A percentile compares a stretch with the other conserved stretches of the same genome.
These are phyloP conservation scores for Trichophyton mentagrophytes DNA, from an alignment of 2,329 filamentous ascomycete species.

Conservation along the genomic window DNA sequence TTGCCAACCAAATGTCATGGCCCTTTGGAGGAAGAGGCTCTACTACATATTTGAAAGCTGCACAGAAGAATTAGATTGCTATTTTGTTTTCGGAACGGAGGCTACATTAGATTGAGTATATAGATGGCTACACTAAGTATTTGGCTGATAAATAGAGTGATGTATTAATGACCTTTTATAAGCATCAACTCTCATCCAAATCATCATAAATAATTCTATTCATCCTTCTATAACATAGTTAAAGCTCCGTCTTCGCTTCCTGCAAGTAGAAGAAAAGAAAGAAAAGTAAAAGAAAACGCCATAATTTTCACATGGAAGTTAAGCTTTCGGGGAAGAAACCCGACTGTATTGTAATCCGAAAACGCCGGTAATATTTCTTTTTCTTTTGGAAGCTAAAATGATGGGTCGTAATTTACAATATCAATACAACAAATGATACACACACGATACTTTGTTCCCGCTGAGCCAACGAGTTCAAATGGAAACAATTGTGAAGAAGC, in stretches of 20 bases:
- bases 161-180: neutral
- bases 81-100: neutral
- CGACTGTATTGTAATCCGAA: neutral
- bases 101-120: neutral
- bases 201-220: no score
- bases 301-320: neutral
- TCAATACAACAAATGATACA: neutral
- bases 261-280: neutral
- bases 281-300: neutral
- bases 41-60: constrained; percentile 1
- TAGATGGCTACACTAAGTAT: neutral
- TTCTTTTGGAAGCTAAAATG: neutral
- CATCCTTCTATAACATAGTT: no score
- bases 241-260: neutral
- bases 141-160: no score
- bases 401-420: neutral
- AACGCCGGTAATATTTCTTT: neutral
- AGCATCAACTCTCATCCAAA: no score
- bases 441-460: neutral
- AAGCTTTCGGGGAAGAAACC: neutral
- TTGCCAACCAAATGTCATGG: constrained; percentile 60
- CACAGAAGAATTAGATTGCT: constrained; percentile 7
- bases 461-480: neutral
- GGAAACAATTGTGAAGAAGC: no score
- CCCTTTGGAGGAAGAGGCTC: constrained; percentile 39